These are phyloP conservation scores for Dactylellina parvicollis DNA, from an alignment of 2,329 filamentous ascomycete genomes.

Conservation along the genomic window DNA sequence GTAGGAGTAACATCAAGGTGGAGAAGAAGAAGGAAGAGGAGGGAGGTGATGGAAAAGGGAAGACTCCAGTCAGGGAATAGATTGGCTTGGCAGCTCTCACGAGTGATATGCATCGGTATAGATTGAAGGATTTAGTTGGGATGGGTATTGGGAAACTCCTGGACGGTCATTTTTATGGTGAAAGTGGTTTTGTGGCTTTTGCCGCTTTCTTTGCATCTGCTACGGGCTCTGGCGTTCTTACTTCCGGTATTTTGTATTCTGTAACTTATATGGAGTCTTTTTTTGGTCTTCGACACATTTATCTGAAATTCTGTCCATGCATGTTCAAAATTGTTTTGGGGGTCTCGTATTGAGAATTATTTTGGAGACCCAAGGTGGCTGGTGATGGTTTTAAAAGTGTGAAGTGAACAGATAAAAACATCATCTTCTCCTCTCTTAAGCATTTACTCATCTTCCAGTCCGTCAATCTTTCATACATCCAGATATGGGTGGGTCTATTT, in stretches of 20 bases:
- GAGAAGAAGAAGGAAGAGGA: slow-evolving; percentile 43
- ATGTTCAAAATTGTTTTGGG: background rate
- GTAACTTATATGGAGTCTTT: background rate
- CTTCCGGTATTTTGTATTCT: background rate
- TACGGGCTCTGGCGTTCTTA: background rate
- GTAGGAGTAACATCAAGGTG: slow-evolving; percentile 33
- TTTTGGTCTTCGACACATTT: background rate
- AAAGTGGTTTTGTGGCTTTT: background rate
- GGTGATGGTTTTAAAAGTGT: too few relatives aligned
- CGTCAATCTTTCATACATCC: too few relatives aligned
- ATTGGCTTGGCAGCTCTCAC: background rate
- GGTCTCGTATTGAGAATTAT: too few relatives aligned
- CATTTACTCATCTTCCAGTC: too few relatives aligned
- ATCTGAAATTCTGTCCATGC: background rate
- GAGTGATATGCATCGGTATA: background rate
- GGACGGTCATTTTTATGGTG: slow-evolving; percentile 13
- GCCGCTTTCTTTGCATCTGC: background rate
- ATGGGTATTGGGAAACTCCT: background rate
- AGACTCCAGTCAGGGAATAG: slow-evolving; percentile 37
- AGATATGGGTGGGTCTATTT: too few relatives aligned
- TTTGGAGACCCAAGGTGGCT: too few relatives aligned
- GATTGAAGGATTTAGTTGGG: slow-evolving; percentile 9
- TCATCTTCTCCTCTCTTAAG: too few relatives aligned
- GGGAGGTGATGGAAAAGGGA: slow-evolving; percentile 46
- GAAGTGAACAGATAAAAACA: too few relatives aligned